Conservation (phyloP, 768 basidiomycete genomes). For the Naganishia friedmannii region DNA sequence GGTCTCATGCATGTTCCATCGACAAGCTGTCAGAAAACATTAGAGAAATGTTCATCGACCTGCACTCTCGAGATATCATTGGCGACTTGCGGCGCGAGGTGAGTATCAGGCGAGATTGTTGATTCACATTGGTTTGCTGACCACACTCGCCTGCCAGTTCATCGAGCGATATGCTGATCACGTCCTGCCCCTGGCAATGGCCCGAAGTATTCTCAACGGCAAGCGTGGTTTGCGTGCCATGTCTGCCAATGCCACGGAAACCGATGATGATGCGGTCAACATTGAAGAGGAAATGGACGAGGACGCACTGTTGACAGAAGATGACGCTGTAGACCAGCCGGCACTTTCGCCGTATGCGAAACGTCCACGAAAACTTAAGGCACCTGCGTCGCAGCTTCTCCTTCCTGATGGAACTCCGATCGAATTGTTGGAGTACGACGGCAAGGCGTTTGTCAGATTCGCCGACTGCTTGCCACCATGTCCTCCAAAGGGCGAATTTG, state of each 20-base stretch:
- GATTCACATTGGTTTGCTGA: neutral
- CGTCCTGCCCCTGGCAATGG: conserved; percentile 39
- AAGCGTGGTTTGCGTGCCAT: conserved; percentile 9
- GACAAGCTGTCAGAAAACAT: conserved; percentile 86
- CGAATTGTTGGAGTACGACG: conserved; percentile 29
- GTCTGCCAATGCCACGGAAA: neutral
- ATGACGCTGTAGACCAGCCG: neutral
- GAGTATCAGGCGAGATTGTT: conserved; percentile 38
- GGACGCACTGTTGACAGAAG: neutral
- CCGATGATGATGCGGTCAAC: conserved; percentile 59
- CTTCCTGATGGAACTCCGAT: conserved; percentile 24
- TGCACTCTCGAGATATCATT: conserved; percentile 85
- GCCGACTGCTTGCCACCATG: conserved; percentile 72
- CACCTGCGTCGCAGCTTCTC: conserved; percentile 8
- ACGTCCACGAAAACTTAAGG: conserved; percentile 19
- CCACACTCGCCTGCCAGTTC: conserved; percentile 57
- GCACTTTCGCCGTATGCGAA: neutral
- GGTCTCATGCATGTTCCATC: conserved; percentile 87
- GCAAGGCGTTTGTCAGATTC: conserved; percentile 64
- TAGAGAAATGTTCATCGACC: conserved; percentile 85
- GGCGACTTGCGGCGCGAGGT: conserved; percentile 71
- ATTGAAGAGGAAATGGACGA: conserved; percentile 5
- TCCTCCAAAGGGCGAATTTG: conserved; percentile 79
- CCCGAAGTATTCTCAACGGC: conserved; percentile 34
- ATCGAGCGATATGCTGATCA: conserved; percentile 69